These are phyloP conservation scores for Tilletia caries DNA, from an alignment of 1,284 basidiomycete species.

Conservation along the genomic window DNA sequence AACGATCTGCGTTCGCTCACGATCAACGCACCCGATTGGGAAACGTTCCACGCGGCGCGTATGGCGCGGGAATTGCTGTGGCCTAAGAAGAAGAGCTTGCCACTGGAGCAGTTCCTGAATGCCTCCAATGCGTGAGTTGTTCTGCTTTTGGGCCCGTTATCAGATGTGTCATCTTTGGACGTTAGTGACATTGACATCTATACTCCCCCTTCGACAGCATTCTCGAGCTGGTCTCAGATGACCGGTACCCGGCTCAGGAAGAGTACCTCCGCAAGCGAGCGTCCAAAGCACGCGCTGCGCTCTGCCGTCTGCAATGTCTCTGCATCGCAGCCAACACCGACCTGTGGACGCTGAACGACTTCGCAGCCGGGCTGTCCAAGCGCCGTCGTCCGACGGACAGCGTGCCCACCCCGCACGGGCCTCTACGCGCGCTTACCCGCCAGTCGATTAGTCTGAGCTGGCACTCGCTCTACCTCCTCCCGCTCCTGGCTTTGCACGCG, in stretches of 20 bases:
- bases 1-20: slow-evolving; percentile 69
- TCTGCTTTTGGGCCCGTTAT: neutral
- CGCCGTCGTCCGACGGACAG: neutral
- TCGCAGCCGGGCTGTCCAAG: slow-evolving; percentile 8
- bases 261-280: slow-evolving; percentile 8
- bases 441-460: neutral
- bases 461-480: slow-evolving; percentile 13
- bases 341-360: slow-evolving; percentile 14
- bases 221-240: neutral
- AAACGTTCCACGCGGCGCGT: slow-evolving; percentile 75
- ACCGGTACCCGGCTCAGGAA: neutral
- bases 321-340: slow-evolving; percentile 16
- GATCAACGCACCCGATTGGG: slow-evolving; percentile 91
- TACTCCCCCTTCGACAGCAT: no score
- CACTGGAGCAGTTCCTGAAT: slow-evolving; percentile 72
- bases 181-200: no score
- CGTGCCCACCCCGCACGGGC: neutral
- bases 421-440: neutral
- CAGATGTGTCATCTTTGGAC: no score
- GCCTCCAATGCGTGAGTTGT: slow-evolving; percentile 81
- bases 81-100: slow-evolving; percentile 70
- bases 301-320: slow-evolving; percentile 11
- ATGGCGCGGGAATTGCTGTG: slow-evolving; percentile 87
- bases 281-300: slow-evolving; percentile 11
- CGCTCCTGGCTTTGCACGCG: slow-evolving; percentile 18